Conservation (phyloP, 306 rosid species). For the Quercus dentata region DNA sequence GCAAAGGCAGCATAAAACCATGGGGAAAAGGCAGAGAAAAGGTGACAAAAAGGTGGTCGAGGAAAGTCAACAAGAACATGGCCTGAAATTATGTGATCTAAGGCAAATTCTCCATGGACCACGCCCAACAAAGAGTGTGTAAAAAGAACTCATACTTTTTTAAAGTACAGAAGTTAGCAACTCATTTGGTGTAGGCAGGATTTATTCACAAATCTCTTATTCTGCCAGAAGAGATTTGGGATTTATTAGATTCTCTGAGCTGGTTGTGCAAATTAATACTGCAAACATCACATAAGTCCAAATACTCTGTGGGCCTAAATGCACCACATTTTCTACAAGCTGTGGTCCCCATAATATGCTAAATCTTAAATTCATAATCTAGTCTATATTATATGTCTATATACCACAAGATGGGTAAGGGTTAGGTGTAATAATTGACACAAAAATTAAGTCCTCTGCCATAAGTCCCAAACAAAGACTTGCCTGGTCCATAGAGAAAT, state of each 20-base stretch:
- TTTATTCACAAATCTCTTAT: too few relatives aligned
- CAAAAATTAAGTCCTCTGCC: not conserved
- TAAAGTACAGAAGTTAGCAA: too few relatives aligned
- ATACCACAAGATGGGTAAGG: conserved; percentile 4
- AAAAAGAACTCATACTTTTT: not conserved
- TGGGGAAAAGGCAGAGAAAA: conserved; percentile 17
- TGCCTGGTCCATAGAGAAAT: conserved; percentile 83
- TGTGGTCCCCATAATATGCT: conserved; percentile 24
- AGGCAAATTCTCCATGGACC: not conserved
- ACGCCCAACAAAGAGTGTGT: not conserved
- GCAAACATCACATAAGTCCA: not conserved
- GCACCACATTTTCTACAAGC: not conserved
- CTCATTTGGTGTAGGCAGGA: too few relatives aligned
- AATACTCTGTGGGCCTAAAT: not conserved
- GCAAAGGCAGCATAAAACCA: not conserved
- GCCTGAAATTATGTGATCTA: not conserved
- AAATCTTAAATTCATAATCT: not conserved
- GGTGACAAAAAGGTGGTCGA: conserved; percentile 15
- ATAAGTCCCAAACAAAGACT: conserved; percentile 8
- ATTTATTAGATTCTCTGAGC: too few relatives aligned
- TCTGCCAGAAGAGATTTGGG: too few relatives aligned
- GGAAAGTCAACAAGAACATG: conserved; percentile 8
- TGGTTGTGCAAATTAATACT: not conserved
- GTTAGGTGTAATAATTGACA: conserved; percentile 21
- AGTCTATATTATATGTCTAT: not conserved